Evolutionary conservation across 1,284 basidiomycete species (phyloP).

Genomic region (Gomphus bonarii): DNA sequence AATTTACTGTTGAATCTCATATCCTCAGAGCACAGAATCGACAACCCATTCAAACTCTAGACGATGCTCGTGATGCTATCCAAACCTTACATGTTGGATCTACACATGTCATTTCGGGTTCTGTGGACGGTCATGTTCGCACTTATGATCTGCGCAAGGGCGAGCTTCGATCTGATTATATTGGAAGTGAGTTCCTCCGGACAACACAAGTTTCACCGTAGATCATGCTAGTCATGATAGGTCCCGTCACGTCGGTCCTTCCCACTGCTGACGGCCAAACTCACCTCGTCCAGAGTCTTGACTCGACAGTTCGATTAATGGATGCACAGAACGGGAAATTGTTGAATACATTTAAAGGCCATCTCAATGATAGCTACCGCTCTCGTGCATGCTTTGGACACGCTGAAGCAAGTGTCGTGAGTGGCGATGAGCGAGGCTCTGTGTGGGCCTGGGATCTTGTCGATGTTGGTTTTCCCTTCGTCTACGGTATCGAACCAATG

Average conservation of each 20-base stretch:
- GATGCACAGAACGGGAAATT: conserved; percentile 77
- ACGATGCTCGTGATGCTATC: conserved; percentile 86
- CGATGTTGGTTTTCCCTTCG: conserved; percentile 45
- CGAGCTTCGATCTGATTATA: conserved; percentile 76
- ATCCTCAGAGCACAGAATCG: conserved; percentile 65
- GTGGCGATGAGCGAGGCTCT: conserved; percentile 82
- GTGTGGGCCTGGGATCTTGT: conserved; percentile 92
- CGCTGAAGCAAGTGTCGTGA: conserved; percentile 73
- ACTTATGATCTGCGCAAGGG: conserved; percentile 93
- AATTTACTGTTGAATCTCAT: background rate
- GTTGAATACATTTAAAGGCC: conserved; percentile 80
- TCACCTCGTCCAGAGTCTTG: conserved; percentile 74
- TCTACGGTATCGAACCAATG: conserved; percentile 4
- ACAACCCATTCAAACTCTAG: conserved; percentile 81
- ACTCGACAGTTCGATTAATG: conserved; percentile 79
- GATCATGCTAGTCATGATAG: conserved; percentile 29
- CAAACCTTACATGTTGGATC: conserved; percentile 64
- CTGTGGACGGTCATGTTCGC: conserved; percentile 85
- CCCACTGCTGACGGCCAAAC: conserved; percentile 69
- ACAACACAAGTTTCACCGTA: background rate
- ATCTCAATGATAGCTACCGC: conserved; percentile 65
- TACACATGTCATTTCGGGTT: conserved; percentile 68
- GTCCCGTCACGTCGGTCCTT: conserved; percentile 75
- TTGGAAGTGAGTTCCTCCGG: conserved; percentile 62
- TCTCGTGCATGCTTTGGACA: conserved; percentile 78